Base-by-base conservation (phyloP, 208 protist species). In the Leishmania arabica region DNA sequence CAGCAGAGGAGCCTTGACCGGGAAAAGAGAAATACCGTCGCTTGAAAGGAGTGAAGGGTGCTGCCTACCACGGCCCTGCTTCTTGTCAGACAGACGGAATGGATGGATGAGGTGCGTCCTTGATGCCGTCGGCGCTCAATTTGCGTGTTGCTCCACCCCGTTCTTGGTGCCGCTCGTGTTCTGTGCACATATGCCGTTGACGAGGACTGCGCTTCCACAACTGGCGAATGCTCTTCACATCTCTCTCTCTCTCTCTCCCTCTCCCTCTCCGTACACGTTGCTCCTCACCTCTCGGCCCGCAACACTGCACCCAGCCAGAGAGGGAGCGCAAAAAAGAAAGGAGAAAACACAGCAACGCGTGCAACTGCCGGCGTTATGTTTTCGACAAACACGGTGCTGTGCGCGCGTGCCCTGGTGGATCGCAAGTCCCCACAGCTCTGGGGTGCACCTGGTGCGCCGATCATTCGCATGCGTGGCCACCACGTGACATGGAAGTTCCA, bases 401-500 rank as follows among this genome's bases (percentile, higher is more conserved):
- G 69, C 15, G 94, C 94, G 3, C 86, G 90, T 34, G 89, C 92
- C 21, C 47, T 96, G 37, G 86, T 89, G 56, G 88, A 93, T 62
- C 90, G 92, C 60, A 92, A 91, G 78, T 51, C 68, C 17, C 90
- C 89, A 42, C 81, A 95, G 82, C 82, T 97, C 56, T 97, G 94
- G 93, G 94, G 94, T 78, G 92, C 94, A 0, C 94, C 94, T 4
- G 94, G 94, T 49, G 92, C 91, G 37, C 94, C 94, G 24, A 93
- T 97, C 58, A 96, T 97, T 79, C 92, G 92, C 70, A 96, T 97
- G 94, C 88, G 93, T 37, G 92, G 90, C 17, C 92, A 95, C 82
- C 90, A 96, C 81, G 92, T 97, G 24, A 86, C 88, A 77, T 96
- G 92, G 93, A 96, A 96, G 88, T 96, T 96, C 69, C 91, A 96